phyloP scores from a whole-genome alignment of 306 rosid species.

The Astragalus membranaceus region DNA sequence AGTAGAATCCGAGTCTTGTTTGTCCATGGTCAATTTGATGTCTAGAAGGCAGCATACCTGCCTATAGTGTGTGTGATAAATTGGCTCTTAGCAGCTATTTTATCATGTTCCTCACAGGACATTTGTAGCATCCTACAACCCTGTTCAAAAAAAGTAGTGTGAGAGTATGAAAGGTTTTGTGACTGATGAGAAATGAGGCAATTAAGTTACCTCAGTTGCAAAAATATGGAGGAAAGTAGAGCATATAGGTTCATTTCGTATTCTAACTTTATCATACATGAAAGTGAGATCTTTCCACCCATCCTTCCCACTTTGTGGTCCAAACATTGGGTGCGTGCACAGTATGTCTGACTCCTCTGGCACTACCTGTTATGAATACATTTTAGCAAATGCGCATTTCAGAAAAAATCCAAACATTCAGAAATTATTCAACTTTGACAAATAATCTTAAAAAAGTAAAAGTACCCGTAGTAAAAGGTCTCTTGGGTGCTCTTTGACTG shows the following conservation, averaged over 20 bases:
- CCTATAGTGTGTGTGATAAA: constrained; percentile 60
- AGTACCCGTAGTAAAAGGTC: constrained; percentile 26
- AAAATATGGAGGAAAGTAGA: constrained; percentile 45
- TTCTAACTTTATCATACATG: constrained; percentile 54
- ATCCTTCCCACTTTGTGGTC: constrained; percentile 49
- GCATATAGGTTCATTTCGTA: constrained; percentile 46
- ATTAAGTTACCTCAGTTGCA: constrained; percentile 29
- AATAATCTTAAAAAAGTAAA: too few species aligned
- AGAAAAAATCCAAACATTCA: too few species aligned
- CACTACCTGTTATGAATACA: constrained; percentile 4
- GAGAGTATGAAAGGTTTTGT: not conserved
- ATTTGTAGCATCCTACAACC: constrained; percentile 62
- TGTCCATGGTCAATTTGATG: too few species aligned
- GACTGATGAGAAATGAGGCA: not conserved
- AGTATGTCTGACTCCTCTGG: constrained; percentile 50
- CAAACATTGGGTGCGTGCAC: constrained; percentile 74
- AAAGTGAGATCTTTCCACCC: constrained; percentile 52
- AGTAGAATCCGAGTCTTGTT: too few species aligned
- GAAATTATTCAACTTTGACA: too few species aligned
- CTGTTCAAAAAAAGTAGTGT: constrained; percentile 1
- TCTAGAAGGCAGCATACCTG: constrained; percentile 31
- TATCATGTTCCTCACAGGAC: constrained; percentile 63
- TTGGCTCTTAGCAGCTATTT: constrained; percentile 55
- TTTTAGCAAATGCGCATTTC: too few species aligned
- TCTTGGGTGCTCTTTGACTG: constrained; percentile 61